Evolutionary conservation across 1,284 basidiomycete genomes (phyloP).

Genomic region (Pseudomicrostroma phylloplanum): DNA sequence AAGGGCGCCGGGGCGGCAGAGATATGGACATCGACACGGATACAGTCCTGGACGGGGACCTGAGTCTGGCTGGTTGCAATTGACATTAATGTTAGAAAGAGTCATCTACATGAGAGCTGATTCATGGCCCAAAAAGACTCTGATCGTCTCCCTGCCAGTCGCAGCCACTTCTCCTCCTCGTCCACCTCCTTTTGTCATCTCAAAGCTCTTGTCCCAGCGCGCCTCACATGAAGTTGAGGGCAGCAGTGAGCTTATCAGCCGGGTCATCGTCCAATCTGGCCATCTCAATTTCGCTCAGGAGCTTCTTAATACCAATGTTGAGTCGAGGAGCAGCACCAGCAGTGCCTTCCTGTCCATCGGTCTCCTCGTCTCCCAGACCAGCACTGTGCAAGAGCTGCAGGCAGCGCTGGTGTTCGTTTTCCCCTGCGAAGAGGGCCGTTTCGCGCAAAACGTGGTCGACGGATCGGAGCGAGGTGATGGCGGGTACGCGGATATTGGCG

Average conservation of each 20-base stretch:
- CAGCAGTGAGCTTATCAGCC: constrained; percentile 50
- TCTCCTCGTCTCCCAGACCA: background rate
- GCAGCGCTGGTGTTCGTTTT: constrained; percentile 7
- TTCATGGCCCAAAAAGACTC: too few species aligned
- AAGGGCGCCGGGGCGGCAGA: background rate
- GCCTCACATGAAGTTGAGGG: constrained; percentile 24
- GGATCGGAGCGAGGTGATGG: constrained; percentile 67
- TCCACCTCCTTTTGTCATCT: too few species aligned
- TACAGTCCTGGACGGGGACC: too few species aligned
- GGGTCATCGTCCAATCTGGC: constrained; percentile 67
- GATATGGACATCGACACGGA: too few species aligned
- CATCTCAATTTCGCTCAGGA: constrained; percentile 90
- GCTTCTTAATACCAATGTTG: constrained; percentile 51
- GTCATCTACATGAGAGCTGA: too few species aligned
- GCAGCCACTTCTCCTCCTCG: too few species aligned
- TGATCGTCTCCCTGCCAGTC: too few species aligned
- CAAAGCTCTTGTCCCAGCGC: too few species aligned
- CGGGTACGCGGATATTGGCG: constrained; percentile 76
- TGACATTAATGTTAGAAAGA: too few species aligned
- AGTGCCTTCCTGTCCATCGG: background rate
- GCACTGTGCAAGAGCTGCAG: constrained; percentile 13
- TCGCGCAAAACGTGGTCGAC: constrained; percentile 77
- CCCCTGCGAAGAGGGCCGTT: constrained; percentile 65
- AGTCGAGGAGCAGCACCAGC: background rate
- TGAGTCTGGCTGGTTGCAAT: too few species aligned